phyloP scores from a whole-genome alignment of 345 rosid species.

The Eucalyptus lansdowneana region DNA sequence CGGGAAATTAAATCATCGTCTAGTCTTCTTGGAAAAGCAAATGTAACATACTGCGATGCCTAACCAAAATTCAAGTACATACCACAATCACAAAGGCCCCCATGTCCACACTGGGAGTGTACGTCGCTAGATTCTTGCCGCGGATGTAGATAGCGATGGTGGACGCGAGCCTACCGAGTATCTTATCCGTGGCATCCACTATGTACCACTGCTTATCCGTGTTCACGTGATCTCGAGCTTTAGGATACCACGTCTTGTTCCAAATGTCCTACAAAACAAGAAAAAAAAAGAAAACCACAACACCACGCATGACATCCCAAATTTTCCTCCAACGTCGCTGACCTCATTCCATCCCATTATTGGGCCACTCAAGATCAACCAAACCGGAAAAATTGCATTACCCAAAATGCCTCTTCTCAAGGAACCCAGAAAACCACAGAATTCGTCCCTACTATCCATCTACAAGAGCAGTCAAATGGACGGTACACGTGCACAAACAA shows the following conservation, averaged over 20 bases:
- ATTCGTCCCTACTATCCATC: neutral
- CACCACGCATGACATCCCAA: neutral
- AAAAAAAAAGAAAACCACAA: neutral
- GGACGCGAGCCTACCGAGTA: slow-evolving; percentile 84
- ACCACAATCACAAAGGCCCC: slow-evolving; percentile 99
- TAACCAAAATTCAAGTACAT: slow-evolving; percentile 4
- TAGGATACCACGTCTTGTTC: slow-evolving; percentile 97
- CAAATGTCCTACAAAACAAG: slow-evolving; percentile 66
- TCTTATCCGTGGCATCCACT: slow-evolving; percentile 88
- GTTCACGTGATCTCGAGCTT: slow-evolving; percentile 75
- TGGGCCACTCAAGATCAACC: neutral
- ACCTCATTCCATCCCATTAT: neutral
- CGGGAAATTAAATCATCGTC: neutral
- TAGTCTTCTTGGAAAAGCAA: neutral
- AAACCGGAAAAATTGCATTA: neutral
- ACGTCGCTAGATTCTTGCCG: slow-evolving; percentile 83
- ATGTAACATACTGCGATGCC: neutral
- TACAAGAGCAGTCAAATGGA: neutral
- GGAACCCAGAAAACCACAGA: neutral
- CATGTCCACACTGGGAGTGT: slow-evolving; percentile 97
- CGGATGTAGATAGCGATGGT: slow-evolving; percentile 84
- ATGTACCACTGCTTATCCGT: slow-evolving; percentile 80
- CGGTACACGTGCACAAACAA: neutral
- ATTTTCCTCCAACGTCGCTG: neutral
- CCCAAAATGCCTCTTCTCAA: neutral